These are phyloP conservation scores for Turnera subulata DNA, from an alignment of 345 rosid species.

Conservation along the genomic window DNA sequence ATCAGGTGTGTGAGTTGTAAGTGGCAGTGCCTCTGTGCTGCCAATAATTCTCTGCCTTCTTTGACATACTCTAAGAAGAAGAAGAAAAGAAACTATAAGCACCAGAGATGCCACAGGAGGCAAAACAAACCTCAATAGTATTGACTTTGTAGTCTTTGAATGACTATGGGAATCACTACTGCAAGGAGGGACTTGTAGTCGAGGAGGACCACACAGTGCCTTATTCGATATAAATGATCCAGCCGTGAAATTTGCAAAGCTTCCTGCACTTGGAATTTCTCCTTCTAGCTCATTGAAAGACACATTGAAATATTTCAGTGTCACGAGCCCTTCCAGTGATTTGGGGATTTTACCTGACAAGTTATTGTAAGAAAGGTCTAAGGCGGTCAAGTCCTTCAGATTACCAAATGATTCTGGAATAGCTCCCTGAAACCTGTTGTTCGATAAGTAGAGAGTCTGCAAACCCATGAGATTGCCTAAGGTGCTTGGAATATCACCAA, in stretches of 20 bases:
- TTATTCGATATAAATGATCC: conserved; percentile 12
- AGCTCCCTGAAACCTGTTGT: conserved; percentile 16
- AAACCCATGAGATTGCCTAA: conserved; percentile 6
- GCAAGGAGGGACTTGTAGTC: conserved; percentile 11
- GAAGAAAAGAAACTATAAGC: not conserved
- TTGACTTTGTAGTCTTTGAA: not conserved
- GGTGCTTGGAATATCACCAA: not conserved
- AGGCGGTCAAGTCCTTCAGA: conserved; percentile 12
- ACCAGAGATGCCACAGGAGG: not conserved
- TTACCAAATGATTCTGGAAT: conserved; percentile 16
- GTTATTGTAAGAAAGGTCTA: conserved; percentile 21
- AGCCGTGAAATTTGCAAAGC: conserved; percentile 19
- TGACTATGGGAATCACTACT: not conserved
- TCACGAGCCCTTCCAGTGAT: conserved; percentile 15
- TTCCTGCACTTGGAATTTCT: conserved; percentile 17
- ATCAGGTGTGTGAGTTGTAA: conserved; percentile 3
- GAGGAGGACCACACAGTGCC: conserved; percentile 11
- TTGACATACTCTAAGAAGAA: not conserved
- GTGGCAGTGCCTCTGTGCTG: no score
- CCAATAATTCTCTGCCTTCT: not conserved
- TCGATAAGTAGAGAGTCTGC: conserved; percentile 1
- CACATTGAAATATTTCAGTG: no score
- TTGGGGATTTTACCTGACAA: conserved; percentile 23
- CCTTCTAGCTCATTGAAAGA: conserved; percentile 23
- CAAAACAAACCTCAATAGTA: not conserved